Conservation (phyloP, 2,329 filamentous ascomycete species). For the Talaromyces pinophilus region DNA sequence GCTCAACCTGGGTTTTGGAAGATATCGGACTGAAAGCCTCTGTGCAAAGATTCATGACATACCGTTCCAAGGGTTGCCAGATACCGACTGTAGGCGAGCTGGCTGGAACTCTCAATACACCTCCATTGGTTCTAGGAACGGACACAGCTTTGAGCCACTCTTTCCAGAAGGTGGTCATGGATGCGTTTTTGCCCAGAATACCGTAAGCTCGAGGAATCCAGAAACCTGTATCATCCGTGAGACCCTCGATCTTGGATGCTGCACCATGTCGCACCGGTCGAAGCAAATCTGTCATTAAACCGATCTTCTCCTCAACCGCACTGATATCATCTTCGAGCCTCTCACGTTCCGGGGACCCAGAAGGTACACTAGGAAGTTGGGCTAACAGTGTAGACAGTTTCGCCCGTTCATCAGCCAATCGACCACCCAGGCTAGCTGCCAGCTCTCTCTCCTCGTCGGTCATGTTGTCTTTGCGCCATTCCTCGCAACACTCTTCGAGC, state of each 20-base stretch:
- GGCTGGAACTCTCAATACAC: constrained; percentile 75
- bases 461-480: constrained; percentile 91
- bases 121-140: constrained; percentile 93
- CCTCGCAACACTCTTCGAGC: constrained; percentile 71
- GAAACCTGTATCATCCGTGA: constrained; percentile 92
- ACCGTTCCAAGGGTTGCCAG: constrained; percentile 95
- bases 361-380: constrained; percentile 75
- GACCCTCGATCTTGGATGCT: constrained; percentile 92
- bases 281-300: constrained; percentile 92
- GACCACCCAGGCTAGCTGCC: constrained; percentile 84
- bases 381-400: constrained; percentile 86
- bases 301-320: constrained; percentile 93
- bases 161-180: constrained; percentile 92
- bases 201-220: constrained; percentile 96
- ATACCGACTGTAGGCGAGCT: constrained; percentile 88
- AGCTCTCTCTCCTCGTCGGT: constrained; percentile 95
- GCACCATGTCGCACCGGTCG: constrained; percentile 90
- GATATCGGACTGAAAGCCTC: constrained; percentile 90
- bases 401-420: constrained; percentile 82
- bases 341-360: constrained; percentile 79
- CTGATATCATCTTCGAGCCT: constrained; percentile 91
- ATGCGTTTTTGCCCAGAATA: constrained; percentile 80
- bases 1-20: constrained; percentile 93
- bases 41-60: constrained; percentile 94
- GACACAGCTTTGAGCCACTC: constrained; percentile 93